Conservation (phyloP, 768 basidiomycete genomes). For the Hortiboletus flavorubellus region DNA sequence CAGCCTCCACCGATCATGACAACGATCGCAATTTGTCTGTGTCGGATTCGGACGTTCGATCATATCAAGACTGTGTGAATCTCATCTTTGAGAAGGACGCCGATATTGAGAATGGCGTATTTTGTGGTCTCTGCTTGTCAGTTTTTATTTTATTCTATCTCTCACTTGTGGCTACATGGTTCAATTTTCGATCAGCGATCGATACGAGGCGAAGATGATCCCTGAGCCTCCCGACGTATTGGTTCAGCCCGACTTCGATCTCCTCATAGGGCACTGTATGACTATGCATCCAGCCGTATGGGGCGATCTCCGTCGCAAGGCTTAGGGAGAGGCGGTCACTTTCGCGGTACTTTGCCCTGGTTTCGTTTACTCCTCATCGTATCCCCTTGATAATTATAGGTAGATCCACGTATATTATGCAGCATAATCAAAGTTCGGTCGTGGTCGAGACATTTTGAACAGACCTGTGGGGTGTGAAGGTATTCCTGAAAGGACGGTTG, state of each 20-base stretch:
- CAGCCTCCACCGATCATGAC: not conserved
- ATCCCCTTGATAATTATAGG: slow-evolving; percentile 15
- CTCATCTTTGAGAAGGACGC: slow-evolving; percentile 34
- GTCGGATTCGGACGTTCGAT: slow-evolving; percentile 27
- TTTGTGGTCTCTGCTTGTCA: slow-evolving; percentile 54
- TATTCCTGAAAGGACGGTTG: not conserved
- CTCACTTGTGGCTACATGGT: not conserved
- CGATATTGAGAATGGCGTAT: slow-evolving; percentile 26
- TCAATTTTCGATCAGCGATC: slow-evolving; percentile 19
- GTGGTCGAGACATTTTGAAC: not conserved
- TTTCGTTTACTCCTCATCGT: slow-evolving; percentile 11
- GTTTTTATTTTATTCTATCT: slow-evolving; percentile 20
- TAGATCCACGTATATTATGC: not conserved
- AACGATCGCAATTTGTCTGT: not conserved
- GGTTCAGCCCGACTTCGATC: slow-evolving; percentile 33
- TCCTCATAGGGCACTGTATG: slow-evolving; percentile 47
- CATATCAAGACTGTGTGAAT: slow-evolving; percentile 42
- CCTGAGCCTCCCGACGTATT: slow-evolving; percentile 30
- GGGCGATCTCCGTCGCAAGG: slow-evolving; percentile 36
- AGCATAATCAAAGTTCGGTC: slow-evolving; percentile 5
- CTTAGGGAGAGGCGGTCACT: not conserved
- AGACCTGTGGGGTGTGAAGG: not conserved
- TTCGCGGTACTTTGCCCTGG: slow-evolving; percentile 6
- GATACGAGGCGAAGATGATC: slow-evolving; percentile 26
- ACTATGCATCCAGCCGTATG: slow-evolving; percentile 49